Evolutionary conservation across 805 yeast genomes (phyloP).

Genomic region (Metschnikowia colocasiae): DNA sequence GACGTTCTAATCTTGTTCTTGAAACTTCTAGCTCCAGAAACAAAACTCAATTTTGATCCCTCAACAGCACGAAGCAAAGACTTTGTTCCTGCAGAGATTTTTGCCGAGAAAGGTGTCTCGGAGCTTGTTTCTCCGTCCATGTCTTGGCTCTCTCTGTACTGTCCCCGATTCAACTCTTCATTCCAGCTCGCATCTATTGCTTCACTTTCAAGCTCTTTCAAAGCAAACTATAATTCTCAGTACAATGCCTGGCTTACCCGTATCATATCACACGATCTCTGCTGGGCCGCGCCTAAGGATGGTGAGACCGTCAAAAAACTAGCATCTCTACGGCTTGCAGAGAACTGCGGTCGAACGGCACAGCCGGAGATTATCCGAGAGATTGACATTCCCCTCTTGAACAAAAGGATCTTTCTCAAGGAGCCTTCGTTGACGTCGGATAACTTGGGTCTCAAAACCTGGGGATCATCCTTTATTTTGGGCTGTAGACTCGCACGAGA

Average conservation of each 20-base stretch:
- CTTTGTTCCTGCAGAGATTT: slow-evolving; percentile 18
- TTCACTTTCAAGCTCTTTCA: slow-evolving; percentile 24
- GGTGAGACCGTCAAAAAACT: slow-evolving; percentile 45
- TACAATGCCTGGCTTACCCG: slow-evolving; percentile 48
- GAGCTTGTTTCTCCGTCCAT: slow-evolving; percentile 25
- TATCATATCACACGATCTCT: slow-evolving; percentile 46
- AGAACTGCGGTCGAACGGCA: slow-evolving; percentile 81
- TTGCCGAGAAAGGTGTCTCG: slow-evolving; percentile 33
- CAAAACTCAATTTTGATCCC: slow-evolving; percentile 48
- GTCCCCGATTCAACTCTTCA: slow-evolving; percentile 30
- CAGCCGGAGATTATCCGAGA: slow-evolving; percentile 65
- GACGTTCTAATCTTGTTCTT: slow-evolving; percentile 44
- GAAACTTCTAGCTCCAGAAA: slow-evolving; percentile 45
- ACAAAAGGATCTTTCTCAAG: slow-evolving; percentile 37
- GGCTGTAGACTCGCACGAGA: slow-evolving; percentile 46
- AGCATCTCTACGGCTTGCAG: slow-evolving; percentile 67
- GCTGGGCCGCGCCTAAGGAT: slow-evolving; percentile 40
- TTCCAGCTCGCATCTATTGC: slow-evolving; percentile 26
- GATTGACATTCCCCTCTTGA: slow-evolving; percentile 33
- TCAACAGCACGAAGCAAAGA: slow-evolving; percentile 7
- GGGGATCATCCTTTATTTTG: slow-evolving; percentile 87
- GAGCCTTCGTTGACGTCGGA: slow-evolving; percentile 90
- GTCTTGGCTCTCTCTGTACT: slow-evolving; percentile 43
- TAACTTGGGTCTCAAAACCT: slow-evolving; percentile 85
- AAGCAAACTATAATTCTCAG: slow-evolving; percentile 28